These are phyloP conservation scores for Begonia peltatifolia DNA, from an alignment of 306 rosid genomes.

Conservation along the genomic window DNA sequence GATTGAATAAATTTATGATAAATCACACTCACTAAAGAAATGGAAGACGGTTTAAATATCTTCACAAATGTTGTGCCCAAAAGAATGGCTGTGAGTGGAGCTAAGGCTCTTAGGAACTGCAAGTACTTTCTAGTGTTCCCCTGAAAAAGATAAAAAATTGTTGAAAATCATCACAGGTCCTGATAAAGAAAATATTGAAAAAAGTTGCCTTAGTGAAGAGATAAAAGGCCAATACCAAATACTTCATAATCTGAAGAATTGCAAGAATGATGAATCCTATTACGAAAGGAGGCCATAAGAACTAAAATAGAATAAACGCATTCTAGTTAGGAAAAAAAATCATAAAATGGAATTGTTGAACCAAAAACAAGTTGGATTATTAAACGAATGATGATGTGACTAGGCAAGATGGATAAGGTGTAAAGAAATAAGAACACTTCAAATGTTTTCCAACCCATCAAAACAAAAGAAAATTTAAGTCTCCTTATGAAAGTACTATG, in stretches of 20 bases:
- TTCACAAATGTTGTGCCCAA: constrained; percentile 52
- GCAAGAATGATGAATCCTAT: constrained; percentile 72
- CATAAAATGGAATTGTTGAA: too few relatives aligned
- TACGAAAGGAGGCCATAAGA: constrained; percentile 84
- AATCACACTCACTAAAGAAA: constrained; percentile 58
- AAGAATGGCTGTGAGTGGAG: constrained; percentile 88
- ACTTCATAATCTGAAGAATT: constrained; percentile 72
- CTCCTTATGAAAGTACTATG: too few relatives aligned
- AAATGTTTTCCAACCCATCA: too few relatives aligned
- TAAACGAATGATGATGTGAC: not conserved
- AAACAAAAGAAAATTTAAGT: too few relatives aligned
- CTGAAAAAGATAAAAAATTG: constrained; percentile 28
- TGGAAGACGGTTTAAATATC: constrained; percentile 57
- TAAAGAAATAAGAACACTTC: too few relatives aligned
- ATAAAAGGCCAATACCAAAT: constrained; percentile 50
- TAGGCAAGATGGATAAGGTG: too few relatives aligned
- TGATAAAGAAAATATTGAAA: not conserved
- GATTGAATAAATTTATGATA: constrained; percentile 12
- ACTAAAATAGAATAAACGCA: constrained; percentile 47
- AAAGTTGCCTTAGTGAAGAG: constrained; percentile 10
- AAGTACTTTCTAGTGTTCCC: constrained; percentile 80
- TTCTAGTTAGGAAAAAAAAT: not conserved
- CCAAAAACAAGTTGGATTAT: not conserved
- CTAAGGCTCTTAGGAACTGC: constrained; percentile 79
- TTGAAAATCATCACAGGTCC: constrained; percentile 17